phyloP scores from a whole-genome alignment of 768 basidiomycete species.

The Leccinum variicolor region DNA sequence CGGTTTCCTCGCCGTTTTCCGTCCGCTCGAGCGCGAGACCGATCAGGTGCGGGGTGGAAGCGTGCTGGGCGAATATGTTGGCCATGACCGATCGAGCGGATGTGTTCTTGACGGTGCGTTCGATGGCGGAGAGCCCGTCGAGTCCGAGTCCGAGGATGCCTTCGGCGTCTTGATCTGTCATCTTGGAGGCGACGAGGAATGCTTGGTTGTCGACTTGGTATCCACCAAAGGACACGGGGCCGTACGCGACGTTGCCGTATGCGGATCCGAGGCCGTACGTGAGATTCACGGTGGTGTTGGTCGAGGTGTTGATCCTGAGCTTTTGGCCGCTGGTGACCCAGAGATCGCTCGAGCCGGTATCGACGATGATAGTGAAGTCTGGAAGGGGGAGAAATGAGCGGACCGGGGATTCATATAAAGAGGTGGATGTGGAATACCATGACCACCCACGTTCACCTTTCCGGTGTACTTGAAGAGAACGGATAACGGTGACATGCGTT shows the following conservation, averaged over 20 bases:
- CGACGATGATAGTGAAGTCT: slow-evolving; percentile 28
- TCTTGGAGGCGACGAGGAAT: slow-evolving; percentile 22
- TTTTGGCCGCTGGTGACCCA: slow-evolving; percentile 21
- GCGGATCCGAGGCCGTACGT: slow-evolving; percentile 41
- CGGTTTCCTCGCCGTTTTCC: slow-evolving; percentile 36
- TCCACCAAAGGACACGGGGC: slow-evolving; percentile 34
- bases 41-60: slow-evolving; percentile 36
- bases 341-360: slow-evolving; percentile 31
- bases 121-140: slow-evolving; percentile 21
- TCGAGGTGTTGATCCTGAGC: slow-evolving; percentile 27
- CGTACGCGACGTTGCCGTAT: slow-evolving; percentile 34
- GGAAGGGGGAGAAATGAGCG: not conserved
- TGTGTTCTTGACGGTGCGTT: slow-evolving; percentile 14
- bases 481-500: not conserved
- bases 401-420: not conserved
- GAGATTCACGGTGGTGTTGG: slow-evolving; percentile 28
- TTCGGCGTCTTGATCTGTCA: slow-evolving; percentile 9
- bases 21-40: slow-evolving; percentile 42
- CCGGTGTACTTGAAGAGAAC: slow-evolving; percentile 23
- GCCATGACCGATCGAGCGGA: slow-evolving; percentile 32
- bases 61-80: slow-evolving; percentile 38
- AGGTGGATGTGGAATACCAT: slow-evolving; percentile 14
- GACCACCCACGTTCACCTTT: slow-evolving; percentile 28
- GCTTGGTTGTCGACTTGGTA: slow-evolving; percentile 29
- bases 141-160: slow-evolving; percentile 30